Conservation (phyloP, 2,329 filamentous ascomycete genomes). For the Pyrenophora graminea region DNA sequence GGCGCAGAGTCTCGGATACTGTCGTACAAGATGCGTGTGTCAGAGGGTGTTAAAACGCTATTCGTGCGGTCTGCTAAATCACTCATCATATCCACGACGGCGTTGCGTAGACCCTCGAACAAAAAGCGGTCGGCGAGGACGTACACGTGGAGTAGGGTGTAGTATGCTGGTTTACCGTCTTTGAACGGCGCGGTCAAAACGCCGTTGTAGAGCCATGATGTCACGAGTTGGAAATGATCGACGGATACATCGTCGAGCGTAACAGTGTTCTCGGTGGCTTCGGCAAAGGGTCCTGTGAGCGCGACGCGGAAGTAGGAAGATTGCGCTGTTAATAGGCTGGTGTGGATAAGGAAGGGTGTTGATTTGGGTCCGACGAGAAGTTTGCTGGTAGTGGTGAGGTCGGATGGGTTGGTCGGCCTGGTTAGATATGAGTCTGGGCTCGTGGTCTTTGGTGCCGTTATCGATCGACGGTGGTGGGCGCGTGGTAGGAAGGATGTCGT, state of each 20-base stretch:
- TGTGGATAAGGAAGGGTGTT: slow-evolving; percentile 53
- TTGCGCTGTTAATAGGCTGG: slow-evolving; percentile 52
- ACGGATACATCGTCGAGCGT: slow-evolving; percentile 51
- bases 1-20: slow-evolving; percentile 46
- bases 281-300: slow-evolving; percentile 53
- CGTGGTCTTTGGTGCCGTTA: no score
- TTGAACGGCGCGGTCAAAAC: slow-evolving; percentile 49
- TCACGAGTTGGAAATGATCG: slow-evolving; percentile 55
- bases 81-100: slow-evolving; percentile 50
- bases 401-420: slow-evolving; percentile 46
- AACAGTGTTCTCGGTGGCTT: slow-evolving; percentile 50
- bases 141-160: slow-evolving; percentile 55
- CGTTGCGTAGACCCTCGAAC: slow-evolving; percentile 52
- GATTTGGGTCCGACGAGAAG: slow-evolving; percentile 48
- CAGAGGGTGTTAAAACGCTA: slow-evolving; percentile 54
- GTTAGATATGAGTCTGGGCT: background rate
- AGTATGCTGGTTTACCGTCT: slow-evolving; percentile 55
- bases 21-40: slow-evolving; percentile 56
- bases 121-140: slow-evolving; percentile 53
- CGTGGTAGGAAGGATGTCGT: background rate
- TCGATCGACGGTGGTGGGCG: background rate
- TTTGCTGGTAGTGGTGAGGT: slow-evolving; percentile 45
- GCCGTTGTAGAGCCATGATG: slow-evolving; percentile 57
- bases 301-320: slow-evolving; percentile 58
- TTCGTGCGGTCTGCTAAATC: slow-evolving; percentile 54